Base-by-base conservation (phyloP, 176 grass and related monocot genomes). In the Cocos nucifera region DNA sequence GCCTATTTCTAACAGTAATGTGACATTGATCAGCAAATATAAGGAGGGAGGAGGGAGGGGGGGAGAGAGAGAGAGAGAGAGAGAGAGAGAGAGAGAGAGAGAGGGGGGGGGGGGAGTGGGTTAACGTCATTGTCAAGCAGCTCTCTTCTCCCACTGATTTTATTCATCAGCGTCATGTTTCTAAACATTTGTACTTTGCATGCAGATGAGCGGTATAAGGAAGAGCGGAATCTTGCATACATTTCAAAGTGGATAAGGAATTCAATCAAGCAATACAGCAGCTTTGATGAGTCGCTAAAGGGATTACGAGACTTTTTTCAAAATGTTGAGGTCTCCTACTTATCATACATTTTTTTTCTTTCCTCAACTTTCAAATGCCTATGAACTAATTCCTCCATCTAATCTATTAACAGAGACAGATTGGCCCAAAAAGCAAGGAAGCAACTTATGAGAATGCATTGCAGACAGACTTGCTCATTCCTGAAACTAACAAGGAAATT, bases 221-320 rank as follows among this genome's bases (percentile, higher is more conserved):
- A 96, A 49, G 87, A 88, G 49, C 75, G 77, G 69, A 90, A 96
- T 81, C 69, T 79, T 53, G 22, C 51, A 10, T 80, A 96, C 61
- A 78, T 96, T 65, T 96, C 92, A 54, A 96, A 90, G 73, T 96
- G 92, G 92, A 78, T 96, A 69, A 85, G 69, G 65, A 96, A 62
- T 63, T 89, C 92, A 57, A 87, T 96, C 61, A 87, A 85, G 67
- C 66, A 75, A 21, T 80, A 75, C 68, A 16, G 50, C 28, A 85
- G 51, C 69, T 96, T 96, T 69, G 72, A 90, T 80, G 75, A 73
- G 23, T 78, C 86, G 50, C 71, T 96, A 78, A 53, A 73, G 56
- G 73, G 61, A 52, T 65, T 96, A 56, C 32, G 63, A 50, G 70
- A 44, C 6, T 96, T 96, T 63, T 96, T 96, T 75, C 64, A 96